Evolutionary conservation across 192 early-diverging fungal genomes (phyloP).

Genomic region (Piromyces finnis): DNA sequence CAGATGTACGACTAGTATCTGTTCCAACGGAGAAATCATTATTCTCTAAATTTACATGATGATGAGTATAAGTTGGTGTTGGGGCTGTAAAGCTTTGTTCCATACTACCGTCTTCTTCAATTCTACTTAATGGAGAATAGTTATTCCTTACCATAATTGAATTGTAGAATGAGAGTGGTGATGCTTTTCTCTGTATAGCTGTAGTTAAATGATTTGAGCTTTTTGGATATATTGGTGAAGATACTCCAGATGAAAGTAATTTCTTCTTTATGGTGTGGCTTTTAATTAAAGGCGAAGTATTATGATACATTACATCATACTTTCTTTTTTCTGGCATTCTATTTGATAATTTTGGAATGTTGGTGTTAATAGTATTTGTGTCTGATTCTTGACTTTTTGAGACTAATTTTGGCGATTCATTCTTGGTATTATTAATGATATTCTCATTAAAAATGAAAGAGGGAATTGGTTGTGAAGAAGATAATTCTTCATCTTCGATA

Average conservation of each 20-base stretch:
- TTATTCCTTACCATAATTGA: neutral
- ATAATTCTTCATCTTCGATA: neutral
- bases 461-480: neutral
- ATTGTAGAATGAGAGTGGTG: neutral
- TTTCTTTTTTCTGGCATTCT: neutral
- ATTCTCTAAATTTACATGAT: neutral
- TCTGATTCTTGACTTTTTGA: neutral
- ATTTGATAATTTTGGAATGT: too few relatives aligned
- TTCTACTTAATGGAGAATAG: neutral
- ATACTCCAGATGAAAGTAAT: neutral
- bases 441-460: neutral
- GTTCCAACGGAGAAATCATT: neutral
- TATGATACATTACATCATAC: neutral
- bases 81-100: neutral
- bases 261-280: neutral
- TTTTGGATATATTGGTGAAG: neutral
- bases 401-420: too few relatives aligned
- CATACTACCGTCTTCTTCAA: neutral
- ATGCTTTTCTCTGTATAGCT: neutral
- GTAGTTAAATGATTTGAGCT: neutral
- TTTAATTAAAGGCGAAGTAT: neutral
- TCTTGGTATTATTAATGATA: too few relatives aligned
- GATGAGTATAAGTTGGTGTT: neutral
- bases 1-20: neutral
- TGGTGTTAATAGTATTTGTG: neutral